Evolutionary conservation across 2,329 filamentous ascomycete genomes (phyloP).

Genomic region (Waltergamsia citrina): DNA sequence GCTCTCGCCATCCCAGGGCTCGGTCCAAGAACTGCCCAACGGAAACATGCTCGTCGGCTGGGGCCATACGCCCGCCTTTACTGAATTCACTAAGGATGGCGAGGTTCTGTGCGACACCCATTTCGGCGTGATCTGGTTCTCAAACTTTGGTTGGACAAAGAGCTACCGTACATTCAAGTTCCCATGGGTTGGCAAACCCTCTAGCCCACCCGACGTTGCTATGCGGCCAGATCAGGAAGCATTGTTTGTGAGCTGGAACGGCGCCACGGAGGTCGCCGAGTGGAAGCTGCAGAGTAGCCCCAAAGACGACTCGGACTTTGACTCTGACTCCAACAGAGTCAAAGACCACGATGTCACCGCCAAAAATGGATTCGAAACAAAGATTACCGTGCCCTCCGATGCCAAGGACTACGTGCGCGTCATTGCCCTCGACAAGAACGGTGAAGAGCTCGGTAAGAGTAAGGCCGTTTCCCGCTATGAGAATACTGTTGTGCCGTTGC

Average conservation of each 20-base stretch:
- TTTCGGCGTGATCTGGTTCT: constrained; percentile 23
- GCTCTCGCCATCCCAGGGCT: constrained; percentile 33
- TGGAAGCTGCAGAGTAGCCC: constrained; percentile 27
- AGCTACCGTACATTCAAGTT: constrained; percentile 46
- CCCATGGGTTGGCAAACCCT: constrained; percentile 39
- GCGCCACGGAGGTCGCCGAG: constrained; percentile 32
- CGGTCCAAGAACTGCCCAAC: constrained; percentile 39
- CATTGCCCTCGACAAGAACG: constrained; percentile 2
- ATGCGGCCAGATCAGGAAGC: constrained; percentile 11
- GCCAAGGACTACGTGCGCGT: constrained; percentile 20
- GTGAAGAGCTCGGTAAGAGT: background rate
- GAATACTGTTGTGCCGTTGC: background rate
- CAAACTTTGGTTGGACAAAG: constrained; percentile 25
- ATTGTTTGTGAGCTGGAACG: constrained; percentile 44
- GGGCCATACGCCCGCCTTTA: constrained; percentile 39
- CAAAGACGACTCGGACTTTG: background rate
- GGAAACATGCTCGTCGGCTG: constrained; percentile 46
- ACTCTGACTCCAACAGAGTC: too few relatives aligned
- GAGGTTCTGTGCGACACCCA: constrained; percentile 42
- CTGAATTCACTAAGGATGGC: constrained; percentile 37
- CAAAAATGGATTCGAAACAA: constrained; percentile 5
- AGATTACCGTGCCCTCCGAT: constrained; percentile 16
- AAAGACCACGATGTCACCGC: constrained; percentile 16
- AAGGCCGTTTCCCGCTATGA: background rate
- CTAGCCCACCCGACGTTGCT: constrained; percentile 12